Base-by-base conservation (phyloP, 176 grass and related monocot species). In the Ensete glaucum region DNA sequence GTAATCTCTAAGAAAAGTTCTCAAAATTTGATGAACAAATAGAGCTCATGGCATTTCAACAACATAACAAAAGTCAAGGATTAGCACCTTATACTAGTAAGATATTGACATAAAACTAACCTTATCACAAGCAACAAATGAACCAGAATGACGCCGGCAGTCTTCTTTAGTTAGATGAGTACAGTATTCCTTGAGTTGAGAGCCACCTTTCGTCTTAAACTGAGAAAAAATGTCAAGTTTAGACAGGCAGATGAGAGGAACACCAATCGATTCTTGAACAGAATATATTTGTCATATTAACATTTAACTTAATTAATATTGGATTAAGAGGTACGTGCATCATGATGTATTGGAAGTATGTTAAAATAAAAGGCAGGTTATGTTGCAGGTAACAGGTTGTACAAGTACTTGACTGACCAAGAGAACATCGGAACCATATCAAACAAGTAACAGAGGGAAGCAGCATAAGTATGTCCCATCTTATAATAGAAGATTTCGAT, bases 191-290 rank as follows among this genome's bases (percentile, higher is more conserved):
- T 96, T 96, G 26, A 96, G 92, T 76, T 96, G 92, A 52, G 92
- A 96, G 9, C 92, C 92, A 77, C 92, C 92, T 81, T 96, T 96
- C 72, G 92, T 92, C 77, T 96, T 96, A 74, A 96, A 96, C 89
- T 96, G 81, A 62, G 51, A 81, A 88, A 62, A 78, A 53, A 64
- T 17, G 4, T 53, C 54, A 53, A 53, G 23, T 26, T 80, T 6
- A 66, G 62, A 87, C 72, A 21, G 7, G 43, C 20, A 9, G 34
- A 50, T 50, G 48, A 15, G n/a, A 70, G 67, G 67, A 70, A 70
- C 16, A 70, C 17, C 16, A 70, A n/a, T 8, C 8, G 51, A 51
- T 20, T 34, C 43, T 12, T 70, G 9, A 70, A 49, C 6, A 21
- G 17, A 70, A 70, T 71, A 16, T 22, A 27, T 34, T 70, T 27